A percentile compares a stretch with the other conserved stretches of the same genome.
These are phyloP conservation scores for Debaryomycetaceae sp. DNA, from an alignment of 1,139 yeast genomes.

Conservation along the genomic window DNA sequence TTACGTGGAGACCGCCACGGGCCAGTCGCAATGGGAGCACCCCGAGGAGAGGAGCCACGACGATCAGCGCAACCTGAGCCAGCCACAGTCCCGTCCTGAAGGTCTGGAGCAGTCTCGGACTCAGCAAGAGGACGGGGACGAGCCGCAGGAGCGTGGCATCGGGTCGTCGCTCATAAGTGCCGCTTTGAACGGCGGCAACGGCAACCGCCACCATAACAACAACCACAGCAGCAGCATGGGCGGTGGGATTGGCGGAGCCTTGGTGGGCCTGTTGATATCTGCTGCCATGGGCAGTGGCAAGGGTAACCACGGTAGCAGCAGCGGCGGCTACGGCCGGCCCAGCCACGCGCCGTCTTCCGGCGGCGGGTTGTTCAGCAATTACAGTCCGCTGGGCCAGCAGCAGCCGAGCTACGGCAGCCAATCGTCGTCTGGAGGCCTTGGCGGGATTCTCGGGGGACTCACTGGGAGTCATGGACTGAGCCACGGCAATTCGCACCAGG, in stretches of 20 bases:
- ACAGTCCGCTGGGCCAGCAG: slow-evolving; percentile 8
- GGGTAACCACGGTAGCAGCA: slow-evolving; percentile 5
- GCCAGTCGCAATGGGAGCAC: slow-evolving; percentile 21
- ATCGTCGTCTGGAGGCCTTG: too few species aligned
- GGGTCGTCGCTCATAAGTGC: slow-evolving; percentile 1
- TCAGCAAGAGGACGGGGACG: slow-evolving; percentile 2
- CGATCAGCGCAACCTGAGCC: not conserved
- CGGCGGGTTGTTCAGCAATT: slow-evolving; percentile 8
- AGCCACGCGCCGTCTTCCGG: slow-evolving; percentile 3
- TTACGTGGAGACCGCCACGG: slow-evolving; percentile 20
- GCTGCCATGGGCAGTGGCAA: slow-evolving; percentile 5
- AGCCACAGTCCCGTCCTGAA: not conserved
- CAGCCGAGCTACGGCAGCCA: slow-evolving; percentile 1
- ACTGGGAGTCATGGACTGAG: too few species aligned
- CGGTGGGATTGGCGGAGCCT: slow-evolving; percentile 1
- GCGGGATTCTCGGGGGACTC: too few species aligned
- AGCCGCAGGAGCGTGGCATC: slow-evolving; percentile 2
- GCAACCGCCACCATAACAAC: slow-evolving; percentile 7
- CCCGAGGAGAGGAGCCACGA: too few species aligned
- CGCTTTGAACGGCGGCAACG: slow-evolving; percentile 3
- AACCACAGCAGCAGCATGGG: slow-evolving; percentile 2
- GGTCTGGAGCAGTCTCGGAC: too few species aligned
- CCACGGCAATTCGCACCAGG: too few species aligned
- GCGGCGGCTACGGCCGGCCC: slow-evolving; percentile 4
- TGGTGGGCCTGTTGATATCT: slow-evolving; percentile 4